These are phyloP conservation scores for Amphicarpaea edgeworthii DNA, from an alignment of 306 rosid genomes.

Conservation along the genomic window DNA sequence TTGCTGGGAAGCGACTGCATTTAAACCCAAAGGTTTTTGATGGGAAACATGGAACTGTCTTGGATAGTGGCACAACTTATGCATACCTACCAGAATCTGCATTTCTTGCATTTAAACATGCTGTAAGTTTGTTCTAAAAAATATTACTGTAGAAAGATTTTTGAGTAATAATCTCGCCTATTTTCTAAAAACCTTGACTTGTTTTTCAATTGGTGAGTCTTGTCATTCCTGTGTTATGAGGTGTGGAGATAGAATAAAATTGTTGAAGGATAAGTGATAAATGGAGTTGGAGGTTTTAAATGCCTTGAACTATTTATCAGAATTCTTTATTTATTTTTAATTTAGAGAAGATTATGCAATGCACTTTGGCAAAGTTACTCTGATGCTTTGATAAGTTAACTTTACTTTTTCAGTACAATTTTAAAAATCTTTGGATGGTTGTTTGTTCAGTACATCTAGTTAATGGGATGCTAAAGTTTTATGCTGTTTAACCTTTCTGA, in stretches of 20 bases:
- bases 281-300: conserved; percentile 22
- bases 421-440: conserved; percentile 23
- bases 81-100: conserved; percentile 86
- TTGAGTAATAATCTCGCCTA: conserved; percentile 2
- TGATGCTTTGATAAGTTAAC: conserved; percentile 22
- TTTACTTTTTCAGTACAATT: conserved; percentile 2
- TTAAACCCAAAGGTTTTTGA: conserved; percentile 77
- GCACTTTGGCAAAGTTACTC: conserved; percentile 6
- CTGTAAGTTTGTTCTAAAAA: conserved; percentile 66
- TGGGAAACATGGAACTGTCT: conserved; percentile 81
- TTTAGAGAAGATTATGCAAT: conserved; percentile 23
- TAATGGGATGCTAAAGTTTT: neutral
- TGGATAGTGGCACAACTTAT: conserved; percentile 98
- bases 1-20: conserved; percentile 81
- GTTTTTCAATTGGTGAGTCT: conserved; percentile 9
- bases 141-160: conserved; percentile 3
- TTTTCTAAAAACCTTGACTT: neutral
- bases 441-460: conserved; percentile 30
- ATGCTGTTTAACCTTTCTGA: conserved; percentile 26
- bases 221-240: neutral
- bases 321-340: conserved; percentile 16
- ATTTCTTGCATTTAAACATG: conserved; percentile 76
- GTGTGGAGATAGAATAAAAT: conserved; percentile 25
- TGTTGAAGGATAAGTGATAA: conserved; percentile 2
- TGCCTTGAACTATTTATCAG: conserved; percentile 15